Conservation (phyloP, 2,329 filamentous ascomycete genomes). For the Arthrobotrys musiformis region DNA sequence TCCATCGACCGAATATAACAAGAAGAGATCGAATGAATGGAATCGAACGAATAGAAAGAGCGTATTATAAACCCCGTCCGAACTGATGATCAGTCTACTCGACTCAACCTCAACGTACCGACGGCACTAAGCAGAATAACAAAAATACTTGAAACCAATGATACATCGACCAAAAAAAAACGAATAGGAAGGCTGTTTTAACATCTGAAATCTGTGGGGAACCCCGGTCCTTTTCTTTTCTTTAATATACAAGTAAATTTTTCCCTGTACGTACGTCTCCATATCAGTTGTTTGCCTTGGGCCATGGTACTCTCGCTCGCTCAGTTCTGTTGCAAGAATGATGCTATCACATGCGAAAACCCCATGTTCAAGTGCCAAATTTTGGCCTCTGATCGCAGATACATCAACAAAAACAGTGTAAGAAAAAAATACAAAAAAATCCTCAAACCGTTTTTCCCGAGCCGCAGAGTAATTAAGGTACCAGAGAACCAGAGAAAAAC, state of each 20-base stretch:
- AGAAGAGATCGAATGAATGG: neutral
- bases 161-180: neutral
- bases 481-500: neutral
- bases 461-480: neutral
- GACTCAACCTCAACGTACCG: no score
- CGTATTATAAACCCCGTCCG: neutral
- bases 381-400: neutral
- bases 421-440: neutral
- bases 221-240: conserved; percentile 15
- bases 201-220: conserved; percentile 37
- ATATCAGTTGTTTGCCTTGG: neutral
- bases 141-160: neutral
- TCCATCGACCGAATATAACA: no score
- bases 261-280: no score
- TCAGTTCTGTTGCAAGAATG: neutral
- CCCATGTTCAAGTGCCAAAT: conserved; percentile 28
- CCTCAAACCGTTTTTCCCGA: conserved; percentile 19
- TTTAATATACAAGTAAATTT: no score
- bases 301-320: neutral
- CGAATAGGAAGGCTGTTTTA: neutral
- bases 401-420: neutral
- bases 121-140: no score
- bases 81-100: no score
- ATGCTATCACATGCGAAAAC: conserved; percentile 48
- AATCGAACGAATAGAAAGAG: neutral